phyloP scores from a whole-genome alignment of 2,329 filamentous ascomycete genomes.

The Trichoderma pleuroti region DNA sequence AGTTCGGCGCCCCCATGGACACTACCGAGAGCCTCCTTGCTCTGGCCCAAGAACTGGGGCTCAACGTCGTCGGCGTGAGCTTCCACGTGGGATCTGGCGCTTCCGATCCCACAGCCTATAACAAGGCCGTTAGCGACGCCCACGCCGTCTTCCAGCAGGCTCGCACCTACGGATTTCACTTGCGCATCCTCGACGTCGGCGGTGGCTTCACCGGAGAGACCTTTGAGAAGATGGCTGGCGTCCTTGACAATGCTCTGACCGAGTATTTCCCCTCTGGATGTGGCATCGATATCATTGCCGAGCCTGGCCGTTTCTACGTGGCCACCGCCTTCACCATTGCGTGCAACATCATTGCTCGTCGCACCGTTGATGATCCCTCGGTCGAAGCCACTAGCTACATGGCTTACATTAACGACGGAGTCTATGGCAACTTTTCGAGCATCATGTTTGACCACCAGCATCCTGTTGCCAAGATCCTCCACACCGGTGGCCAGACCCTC shows the following conservation, averaged over 20 bases:
- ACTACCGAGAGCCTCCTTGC: constrained; percentile 72
- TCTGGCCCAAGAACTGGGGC: constrained; percentile 73
- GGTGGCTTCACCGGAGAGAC: constrained; percentile 89
- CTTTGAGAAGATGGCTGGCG: constrained; percentile 84
- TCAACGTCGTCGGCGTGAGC: constrained; percentile 92
- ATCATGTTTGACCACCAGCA: constrained; percentile 99
- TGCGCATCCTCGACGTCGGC: constrained; percentile 89
- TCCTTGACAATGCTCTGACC: constrained; percentile 76
- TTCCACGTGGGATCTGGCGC: constrained; percentile 98
- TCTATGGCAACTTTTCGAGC: constrained; percentile 98
- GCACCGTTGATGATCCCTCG: constrained; percentile 72
- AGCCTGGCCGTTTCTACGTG: constrained; percentile 96
- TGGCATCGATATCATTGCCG: constrained; percentile 82
- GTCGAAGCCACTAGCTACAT: constrained; percentile 75
- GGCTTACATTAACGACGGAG: constrained; percentile 95
- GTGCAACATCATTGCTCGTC: constrained; percentile 92
- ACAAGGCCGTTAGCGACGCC: constrained; percentile 87
- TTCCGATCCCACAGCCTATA: constrained; percentile 86
- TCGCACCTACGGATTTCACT: constrained; percentile 67
- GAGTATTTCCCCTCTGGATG: constrained; percentile 74
- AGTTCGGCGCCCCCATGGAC: constrained; percentile 91
- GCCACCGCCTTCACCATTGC: constrained; percentile 90
- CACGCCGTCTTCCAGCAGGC: constrained; percentile 86
- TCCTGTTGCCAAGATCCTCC: constrained; percentile 78
- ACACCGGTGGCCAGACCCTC: constrained; percentile 54